phyloP scores from a whole-genome alignment of 2,329 filamentous ascomycete genomes.

The Colletotrichum sp. region DNA sequence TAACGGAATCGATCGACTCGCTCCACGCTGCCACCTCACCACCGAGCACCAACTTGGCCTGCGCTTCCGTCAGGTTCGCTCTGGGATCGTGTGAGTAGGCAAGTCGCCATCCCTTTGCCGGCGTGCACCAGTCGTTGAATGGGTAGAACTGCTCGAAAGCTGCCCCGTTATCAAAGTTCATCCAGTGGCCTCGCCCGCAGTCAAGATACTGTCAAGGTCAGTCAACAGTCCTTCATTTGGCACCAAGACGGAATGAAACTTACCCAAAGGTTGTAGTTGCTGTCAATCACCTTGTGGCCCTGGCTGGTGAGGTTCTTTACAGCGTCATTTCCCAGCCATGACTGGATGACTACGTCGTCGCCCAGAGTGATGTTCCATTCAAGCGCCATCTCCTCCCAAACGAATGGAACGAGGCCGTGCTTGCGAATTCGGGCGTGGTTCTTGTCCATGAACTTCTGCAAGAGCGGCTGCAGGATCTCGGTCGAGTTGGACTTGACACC shows the following conservation, averaged over 20 bases:
- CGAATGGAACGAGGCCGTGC: constrained; percentile 72
- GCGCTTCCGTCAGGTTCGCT: constrained; percentile 62
- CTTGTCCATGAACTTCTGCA: constrained; percentile 78
- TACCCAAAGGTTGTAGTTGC: constrained; percentile 80
- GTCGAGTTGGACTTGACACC: constrained; percentile 71
- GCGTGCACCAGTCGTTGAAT: constrained; percentile 82
- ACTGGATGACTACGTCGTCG: constrained; percentile 76
- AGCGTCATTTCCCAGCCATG: constrained; percentile 72
- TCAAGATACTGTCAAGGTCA: constrained; percentile 70
- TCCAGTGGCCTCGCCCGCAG: constrained; percentile 81
- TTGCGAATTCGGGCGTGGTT: constrained; percentile 70
- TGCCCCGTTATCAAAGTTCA: constrained; percentile 69
- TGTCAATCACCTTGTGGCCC: constrained; percentile 76
- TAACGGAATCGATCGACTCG: constrained; percentile 79
- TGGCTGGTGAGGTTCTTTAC: constrained; percentile 63
- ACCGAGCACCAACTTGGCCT: constrained; percentile 74
- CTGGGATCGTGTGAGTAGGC: constrained; percentile 83
- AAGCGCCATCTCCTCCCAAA: constrained; percentile 88
- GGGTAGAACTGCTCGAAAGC: constrained; percentile 63
- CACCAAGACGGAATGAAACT: constrained; percentile 30
- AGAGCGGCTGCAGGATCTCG: constrained; percentile 71
- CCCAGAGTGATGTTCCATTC: constrained; percentile 79
- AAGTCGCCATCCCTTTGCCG: constrained; percentile 80
- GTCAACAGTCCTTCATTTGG: not conserved
- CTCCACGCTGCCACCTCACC: constrained; percentile 85